A percentile compares a stretch with the other conserved stretches of the same genome.
phyloP scores from a whole-genome alignment of 2,329 filamentous ascomycete species.

The Thermothelomyces thermophilus region DNA sequence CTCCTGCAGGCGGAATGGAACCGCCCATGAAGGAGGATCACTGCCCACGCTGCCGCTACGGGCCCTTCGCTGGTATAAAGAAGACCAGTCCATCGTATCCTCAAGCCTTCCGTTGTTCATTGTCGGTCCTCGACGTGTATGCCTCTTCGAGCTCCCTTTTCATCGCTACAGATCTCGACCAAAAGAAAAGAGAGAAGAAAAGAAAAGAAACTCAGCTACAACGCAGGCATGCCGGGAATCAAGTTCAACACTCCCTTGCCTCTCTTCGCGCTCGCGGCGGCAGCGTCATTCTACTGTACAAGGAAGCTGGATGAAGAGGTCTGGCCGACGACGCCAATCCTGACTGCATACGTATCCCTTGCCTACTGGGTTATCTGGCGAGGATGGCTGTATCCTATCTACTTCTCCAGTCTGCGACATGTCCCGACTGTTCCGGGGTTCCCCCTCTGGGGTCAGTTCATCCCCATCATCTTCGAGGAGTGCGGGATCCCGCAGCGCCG shows the following conservation, averaged over 20 bases:
- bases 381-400: conserved; percentile 36
- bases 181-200: too few relatives aligned
- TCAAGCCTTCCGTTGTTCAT: too few relatives aligned
- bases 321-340: neutral
- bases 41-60: too few relatives aligned
- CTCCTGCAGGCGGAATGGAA: too few relatives aligned
- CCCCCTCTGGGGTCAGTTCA: conserved; percentile 39
- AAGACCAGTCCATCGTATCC: too few relatives aligned
- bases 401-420: conserved; percentile 37
- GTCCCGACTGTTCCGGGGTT: conserved; percentile 37
- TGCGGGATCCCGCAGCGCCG: conserved; percentile 36
- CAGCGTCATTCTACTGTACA: conserved; percentile 8
- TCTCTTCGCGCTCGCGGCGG: neutral
- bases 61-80: too few relatives aligned
- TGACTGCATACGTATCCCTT: conserved; percentile 20
- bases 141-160: too few relatives aligned
- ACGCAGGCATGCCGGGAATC: neutral
- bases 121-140: too few relatives aligned
- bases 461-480: conserved; percentile 36
- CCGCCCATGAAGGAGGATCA: too few relatives aligned
- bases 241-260: conserved; percentile 11
- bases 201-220: too few relatives aligned
- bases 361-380: conserved; percentile 31
- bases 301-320: conserved; percentile 19
- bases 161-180: too few relatives aligned